Evolutionary conservation across 192 early-diverging fungal genomes (phyloP), one percentile per base, ranked within the genome.

Genomic region (Umbelopsis ramanniana): DNA sequence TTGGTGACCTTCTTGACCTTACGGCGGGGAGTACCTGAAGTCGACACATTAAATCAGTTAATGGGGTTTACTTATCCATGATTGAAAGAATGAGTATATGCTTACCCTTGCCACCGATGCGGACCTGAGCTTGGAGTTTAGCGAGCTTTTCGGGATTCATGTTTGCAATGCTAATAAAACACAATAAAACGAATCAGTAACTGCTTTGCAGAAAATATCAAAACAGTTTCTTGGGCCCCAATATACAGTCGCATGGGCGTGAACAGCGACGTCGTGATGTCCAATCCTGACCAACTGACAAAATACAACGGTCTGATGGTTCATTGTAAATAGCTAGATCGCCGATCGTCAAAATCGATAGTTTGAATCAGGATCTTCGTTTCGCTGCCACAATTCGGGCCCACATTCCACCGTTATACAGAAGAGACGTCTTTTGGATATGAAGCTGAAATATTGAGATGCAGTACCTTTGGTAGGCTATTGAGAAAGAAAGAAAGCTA

Each of bases 61-160:
- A 11, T 52, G 33, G 33, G 21, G 11, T 54, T 22, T 22, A 12
- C 26, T 68, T 14, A 24, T 37, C 3, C 10, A 21, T 7, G 37
- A 35, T 45, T 43, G 0, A 0, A 7, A 43, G 9, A n/a, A 40
- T 1, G 14, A 23, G 48, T 14, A 67, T 15, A 33, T 23, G 63
- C 66, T 71, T 68, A 77, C 75, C 78, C 71, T 91, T 91, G 67
- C 91, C 90, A 76, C 96, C 95, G 76, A 93, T 94, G 74, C 94
- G 93, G 85, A 92, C 92, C 80, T 89, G 85, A 73, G 89, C 70
- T 82, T 98, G 95, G 70, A 99, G 89, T 86, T 95, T 97, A 53
- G 93, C 92, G 79, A 99, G 91, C 87, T 94, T 98, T 72, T 95
- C 97, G 78, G 89, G 84, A 82, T 92, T 90, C 92, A 94, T 93